phyloP scores from a whole-genome alignment of 1,284 basidiomycete genomes.

The Trametes versicolor region DNA sequence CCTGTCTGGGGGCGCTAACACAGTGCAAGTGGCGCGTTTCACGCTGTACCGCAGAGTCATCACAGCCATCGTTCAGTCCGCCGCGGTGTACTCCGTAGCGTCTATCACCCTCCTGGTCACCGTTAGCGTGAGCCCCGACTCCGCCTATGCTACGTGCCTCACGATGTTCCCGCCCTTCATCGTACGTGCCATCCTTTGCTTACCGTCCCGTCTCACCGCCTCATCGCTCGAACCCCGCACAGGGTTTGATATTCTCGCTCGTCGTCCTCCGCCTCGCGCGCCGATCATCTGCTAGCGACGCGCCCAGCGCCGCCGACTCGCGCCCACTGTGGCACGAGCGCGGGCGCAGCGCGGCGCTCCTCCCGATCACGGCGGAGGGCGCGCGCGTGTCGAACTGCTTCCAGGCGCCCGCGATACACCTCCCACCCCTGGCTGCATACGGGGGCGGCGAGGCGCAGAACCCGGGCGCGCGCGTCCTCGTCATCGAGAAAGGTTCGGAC shows the following conservation, averaged over 20 bases:
- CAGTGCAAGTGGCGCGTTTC: background rate
- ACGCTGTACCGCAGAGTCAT: slow-evolving; percentile 19
- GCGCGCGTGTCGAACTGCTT: background rate
- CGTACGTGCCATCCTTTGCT: slow-evolving; percentile 8
- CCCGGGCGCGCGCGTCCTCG: background rate
- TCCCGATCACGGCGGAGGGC: background rate
- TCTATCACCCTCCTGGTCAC: slow-evolving; percentile 21
- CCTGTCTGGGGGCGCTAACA: background rate
- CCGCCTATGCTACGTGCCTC: slow-evolving; percentile 19
- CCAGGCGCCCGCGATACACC: background rate
- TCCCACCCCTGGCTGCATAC: background rate
- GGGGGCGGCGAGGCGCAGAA: background rate
- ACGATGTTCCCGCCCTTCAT: slow-evolving; percentile 23
- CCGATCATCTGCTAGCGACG: background rate
- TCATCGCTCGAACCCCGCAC: background rate
- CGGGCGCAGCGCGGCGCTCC: background rate
- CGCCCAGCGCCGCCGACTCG: background rate
- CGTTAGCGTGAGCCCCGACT: slow-evolving; percentile 13
- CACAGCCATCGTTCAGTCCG: slow-evolving; percentile 27
- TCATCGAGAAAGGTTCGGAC: background rate
- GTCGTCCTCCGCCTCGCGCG: slow-evolving; percentile 18
- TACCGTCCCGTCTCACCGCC: background rate
- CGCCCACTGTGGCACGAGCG: background rate
- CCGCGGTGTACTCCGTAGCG: slow-evolving; percentile 24
- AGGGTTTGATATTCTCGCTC: slow-evolving; percentile 23